Evolutionary conservation across 352 stramenopile species (phyloP).

Genomic region (Phytophthora vignae): DNA sequence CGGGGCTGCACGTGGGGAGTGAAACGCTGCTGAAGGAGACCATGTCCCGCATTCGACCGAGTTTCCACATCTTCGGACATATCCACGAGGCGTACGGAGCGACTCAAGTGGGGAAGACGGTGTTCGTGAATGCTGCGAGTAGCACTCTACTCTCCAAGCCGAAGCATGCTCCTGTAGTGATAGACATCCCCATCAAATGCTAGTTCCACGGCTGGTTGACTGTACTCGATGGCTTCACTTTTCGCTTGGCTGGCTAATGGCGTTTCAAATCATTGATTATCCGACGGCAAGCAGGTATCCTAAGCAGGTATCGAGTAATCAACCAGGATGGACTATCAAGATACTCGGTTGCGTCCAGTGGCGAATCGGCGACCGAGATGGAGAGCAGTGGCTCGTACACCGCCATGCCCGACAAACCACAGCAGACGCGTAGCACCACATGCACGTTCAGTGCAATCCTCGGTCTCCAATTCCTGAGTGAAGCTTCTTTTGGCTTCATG

Average conservation of each 20-base stretch:
- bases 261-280: background rate
- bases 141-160: slow-evolving; percentile 70
- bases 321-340: background rate
- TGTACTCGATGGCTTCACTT: background rate
- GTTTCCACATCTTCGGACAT: slow-evolving; percentile 93
- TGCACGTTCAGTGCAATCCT: background rate
- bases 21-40: slow-evolving; percentile 84
- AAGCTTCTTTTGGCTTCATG: slow-evolving; percentile 75
- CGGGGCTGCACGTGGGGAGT: slow-evolving; percentile 77
- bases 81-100: slow-evolving; percentile 92
- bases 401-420: background rate
- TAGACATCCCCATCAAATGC: slow-evolving; percentile 78
- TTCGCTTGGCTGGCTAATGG: background rate
- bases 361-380: background rate
- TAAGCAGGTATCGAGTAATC: background rate
- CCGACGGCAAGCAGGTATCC: background rate
- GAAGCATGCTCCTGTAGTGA: slow-evolving; percentile 72
- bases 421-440: too few relatives aligned
- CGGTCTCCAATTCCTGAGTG: slow-evolving; percentile 58
- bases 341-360: background rate
- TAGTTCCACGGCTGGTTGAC: slow-evolving; percentile 13
- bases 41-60: slow-evolving; percentile 77
- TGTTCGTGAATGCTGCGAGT: slow-evolving; percentile 91
- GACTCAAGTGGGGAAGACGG: slow-evolving; percentile 74
- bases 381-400: background rate